Conservation (phyloP, 2,329 filamentous ascomycete species). For the Aspergillus pseudotamarii region DNA sequence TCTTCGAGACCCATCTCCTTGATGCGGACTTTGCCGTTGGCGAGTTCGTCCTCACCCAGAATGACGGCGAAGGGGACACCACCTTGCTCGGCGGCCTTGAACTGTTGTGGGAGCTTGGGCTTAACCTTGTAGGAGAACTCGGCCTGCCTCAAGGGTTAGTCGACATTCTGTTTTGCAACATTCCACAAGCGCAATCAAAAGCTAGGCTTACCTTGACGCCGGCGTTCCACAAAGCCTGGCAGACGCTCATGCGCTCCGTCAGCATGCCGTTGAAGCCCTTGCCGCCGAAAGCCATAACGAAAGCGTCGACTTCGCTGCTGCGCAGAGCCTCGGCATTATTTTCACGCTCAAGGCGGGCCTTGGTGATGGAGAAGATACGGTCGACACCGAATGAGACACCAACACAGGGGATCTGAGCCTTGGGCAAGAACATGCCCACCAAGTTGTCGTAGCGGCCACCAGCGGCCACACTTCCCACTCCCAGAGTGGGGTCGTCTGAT, state of each 20-base stretch:
- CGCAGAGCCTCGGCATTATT: constrained; percentile 59
- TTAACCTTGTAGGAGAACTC: constrained; percentile 90
- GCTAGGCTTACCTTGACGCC: constrained; percentile 70
- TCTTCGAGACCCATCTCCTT: constrained; percentile 82
- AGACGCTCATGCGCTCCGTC: constrained; percentile 80
- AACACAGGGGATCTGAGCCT: constrained; percentile 83
- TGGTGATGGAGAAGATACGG: constrained; percentile 90
- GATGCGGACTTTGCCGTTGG: constrained; percentile 79
- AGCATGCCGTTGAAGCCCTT: constrained; percentile 81
- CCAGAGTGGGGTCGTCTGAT: constrained; percentile 76
- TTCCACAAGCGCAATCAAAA: background rate
- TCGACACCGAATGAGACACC: constrained; percentile 94
- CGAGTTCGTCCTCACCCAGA: constrained; percentile 86
- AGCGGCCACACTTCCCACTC: constrained; percentile 85
- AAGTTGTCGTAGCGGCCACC: constrained; percentile 91
- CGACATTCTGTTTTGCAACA: background rate
- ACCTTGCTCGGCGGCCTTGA: constrained; percentile 81
- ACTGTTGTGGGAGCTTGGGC: constrained; percentile 84
- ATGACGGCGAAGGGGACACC: constrained; percentile 86
- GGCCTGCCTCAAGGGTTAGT: constrained; percentile 53
- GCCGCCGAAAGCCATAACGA: constrained; percentile 91
- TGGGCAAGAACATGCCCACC: constrained; percentile 89
- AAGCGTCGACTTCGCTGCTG: constrained; percentile 81
- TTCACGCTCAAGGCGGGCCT: constrained; percentile 68
- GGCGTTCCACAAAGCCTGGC: constrained; percentile 77